These are phyloP conservation scores for Filosporella fistucella DNA, from an alignment of 495 filamentous ascomycete genomes.

Conservation along the genomic window DNA sequence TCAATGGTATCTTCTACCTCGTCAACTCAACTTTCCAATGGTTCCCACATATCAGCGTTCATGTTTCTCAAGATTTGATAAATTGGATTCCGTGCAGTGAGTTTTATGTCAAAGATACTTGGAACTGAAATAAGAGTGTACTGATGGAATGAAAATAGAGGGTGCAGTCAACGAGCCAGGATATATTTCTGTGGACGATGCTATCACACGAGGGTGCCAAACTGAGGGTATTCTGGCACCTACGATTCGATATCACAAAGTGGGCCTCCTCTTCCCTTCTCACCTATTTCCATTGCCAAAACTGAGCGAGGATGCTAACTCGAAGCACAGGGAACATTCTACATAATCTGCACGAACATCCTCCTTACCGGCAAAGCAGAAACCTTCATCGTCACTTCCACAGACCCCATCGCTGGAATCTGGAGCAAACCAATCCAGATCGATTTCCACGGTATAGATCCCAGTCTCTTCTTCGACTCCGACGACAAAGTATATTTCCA, in stretches of 20 bases:
- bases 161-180: slow-evolving; percentile 34
- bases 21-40: slow-evolving; percentile 48
- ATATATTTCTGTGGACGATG: slow-evolving; percentile 36
- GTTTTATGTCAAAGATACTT: no score
- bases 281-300: no score
- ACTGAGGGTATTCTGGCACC: slow-evolving; percentile 41
- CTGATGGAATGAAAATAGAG: no score
- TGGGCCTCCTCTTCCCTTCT: no score
- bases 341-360: slow-evolving; percentile 24
- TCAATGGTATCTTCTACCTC: slow-evolving; percentile 48
- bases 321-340: slow-evolving; percentile 34
- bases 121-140: no score
- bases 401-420: not conserved
- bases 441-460: slow-evolving; percentile 22
- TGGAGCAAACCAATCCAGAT: slow-evolving; percentile 31
- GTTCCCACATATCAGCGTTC: slow-evolving; percentile 48
- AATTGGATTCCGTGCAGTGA: slow-evolving; percentile 44
- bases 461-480: slow-evolving; percentile 46
- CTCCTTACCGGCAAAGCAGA: not conserved
- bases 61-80: slow-evolving; percentile 46
- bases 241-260: slow-evolving; percentile 36
- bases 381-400: slow-evolving; percentile 20
- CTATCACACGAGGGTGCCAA: slow-evolving; percentile 1
- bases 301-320: no score
- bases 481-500: slow-evolving; percentile 43